Base-by-base conservation (phyloP, 148 eudicot genomes). In the Amaranthus hypochondriacus region DNA sequence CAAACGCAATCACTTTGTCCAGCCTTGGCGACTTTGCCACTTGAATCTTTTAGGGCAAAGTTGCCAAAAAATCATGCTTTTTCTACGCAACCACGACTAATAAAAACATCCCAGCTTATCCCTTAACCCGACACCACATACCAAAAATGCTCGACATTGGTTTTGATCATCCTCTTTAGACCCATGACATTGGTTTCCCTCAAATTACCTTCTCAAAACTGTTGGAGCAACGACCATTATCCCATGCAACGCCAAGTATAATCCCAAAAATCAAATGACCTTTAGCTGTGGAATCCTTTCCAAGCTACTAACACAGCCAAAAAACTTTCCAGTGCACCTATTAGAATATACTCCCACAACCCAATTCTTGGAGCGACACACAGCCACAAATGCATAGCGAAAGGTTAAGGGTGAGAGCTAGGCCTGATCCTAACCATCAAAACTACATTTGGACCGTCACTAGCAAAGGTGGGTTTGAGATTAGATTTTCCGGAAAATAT, bases 401-500 rank as follows among this genome's bases (percentile, higher is more conserved):
- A 50, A 14, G 9, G 14, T 49, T 2, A 13, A 28, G 47, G 56
- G 21, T 62, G 56, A 28, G 66, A 65, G n/a, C 46, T 50, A 64
- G 15, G 53, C 50, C 56, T 46, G 42, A 21, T 66, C 70, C 42
- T 51, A 61, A 47, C 54, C 28, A 49, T 6, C 54, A 66, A n/a
- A 2, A 42, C 63, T 13, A 49, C 65, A 28, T 48, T 43, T 48
- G 5, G 39, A 28, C 63, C 18, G 0, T 60, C 63, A 60, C 63
- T 60, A 12, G 44, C 63, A 60, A 56, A 18, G 44, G 63, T 7
- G 4, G 44, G 63, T 3, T 14, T 18, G 61, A 18, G 21, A 57
- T 18, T 18, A 18, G 18, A 57, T 57, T 57, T 48, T 51, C 53
- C 54, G 62, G 18, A 46, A 28, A 74, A 62, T 68, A 74, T 15